A percentile compares a stretch with the other conserved stretches of the same genome.
Evolutionary conservation across 2,329 filamentous ascomycete genomes (phyloP).

Genomic region (Fusarium sp.): DNA sequence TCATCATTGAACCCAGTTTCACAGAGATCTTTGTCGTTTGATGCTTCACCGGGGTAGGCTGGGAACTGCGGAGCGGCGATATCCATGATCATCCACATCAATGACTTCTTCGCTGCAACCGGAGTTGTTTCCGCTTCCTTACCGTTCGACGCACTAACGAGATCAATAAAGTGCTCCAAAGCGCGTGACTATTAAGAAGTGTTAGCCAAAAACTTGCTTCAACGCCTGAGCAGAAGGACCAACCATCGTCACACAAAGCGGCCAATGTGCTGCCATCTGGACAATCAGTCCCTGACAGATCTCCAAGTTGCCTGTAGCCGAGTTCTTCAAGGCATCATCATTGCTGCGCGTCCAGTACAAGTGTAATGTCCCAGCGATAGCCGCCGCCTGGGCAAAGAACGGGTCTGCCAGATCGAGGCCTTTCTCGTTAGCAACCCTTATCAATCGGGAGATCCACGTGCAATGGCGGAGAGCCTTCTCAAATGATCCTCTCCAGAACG

Average conservation of each 20-base stretch:
- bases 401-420: conserved; percentile 16
- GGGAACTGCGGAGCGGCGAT: conserved; percentile 29
- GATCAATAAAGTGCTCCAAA: conserved; percentile 18
- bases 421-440: conserved; percentile 16
- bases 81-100: conserved; percentile 26
- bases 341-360: conserved; percentile 16
- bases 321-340: background rate
- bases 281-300: conserved; percentile 19
- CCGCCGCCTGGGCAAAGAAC: conserved; percentile 28
- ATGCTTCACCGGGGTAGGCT: background rate
- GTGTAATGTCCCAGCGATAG: conserved; percentile 18
- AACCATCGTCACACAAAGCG: conserved; percentile 22
- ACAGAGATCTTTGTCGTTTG: background rate
- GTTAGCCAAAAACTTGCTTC: background rate
- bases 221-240: background rate
- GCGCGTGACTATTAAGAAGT: background rate
- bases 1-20: background rate
- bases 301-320: conserved; percentile 10
- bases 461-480: conserved; percentile 25
- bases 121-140: background rate
- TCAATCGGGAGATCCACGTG: conserved; percentile 30
- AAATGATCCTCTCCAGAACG: conserved; percentile 23
- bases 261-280: conserved; percentile 25
- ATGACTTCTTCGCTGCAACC: conserved; percentile 4
- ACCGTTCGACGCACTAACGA: background rate